Conservation (phyloP, 192 early-diverging fungal genomes). For the Allomyces macrogynus region DNA sequence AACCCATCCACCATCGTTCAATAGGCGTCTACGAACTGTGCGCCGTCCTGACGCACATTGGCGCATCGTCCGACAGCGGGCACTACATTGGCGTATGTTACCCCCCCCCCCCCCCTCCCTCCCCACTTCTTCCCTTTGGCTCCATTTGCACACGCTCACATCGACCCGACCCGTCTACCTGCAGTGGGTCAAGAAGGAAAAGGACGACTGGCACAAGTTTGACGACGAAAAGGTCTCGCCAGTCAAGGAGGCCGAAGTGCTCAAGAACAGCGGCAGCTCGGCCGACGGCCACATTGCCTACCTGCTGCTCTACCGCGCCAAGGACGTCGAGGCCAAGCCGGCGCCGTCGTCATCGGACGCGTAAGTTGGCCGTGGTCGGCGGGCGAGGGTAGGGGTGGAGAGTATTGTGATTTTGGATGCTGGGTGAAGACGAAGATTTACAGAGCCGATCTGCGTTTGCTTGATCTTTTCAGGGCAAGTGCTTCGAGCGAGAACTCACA, state of each 20-base stretch:
- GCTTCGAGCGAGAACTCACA: no score
- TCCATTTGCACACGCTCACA: not conserved
- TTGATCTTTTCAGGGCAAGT: no score
- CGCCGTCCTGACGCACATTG: conserved; percentile 85
- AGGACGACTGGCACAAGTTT: conserved; percentile 61
- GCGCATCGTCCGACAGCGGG: conserved; percentile 81
- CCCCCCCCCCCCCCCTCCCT: no score
- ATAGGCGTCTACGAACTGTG: conserved; percentile 66
- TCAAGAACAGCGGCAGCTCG: conserved; percentile 72
- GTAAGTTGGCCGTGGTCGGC: no score
- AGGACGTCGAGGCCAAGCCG: conserved; percentile 21
- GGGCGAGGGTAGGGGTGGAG: no score
- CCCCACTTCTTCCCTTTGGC: not conserved
- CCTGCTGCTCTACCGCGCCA: conserved; percentile 69
- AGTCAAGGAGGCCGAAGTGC: conserved; percentile 66
- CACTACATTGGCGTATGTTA: conserved; percentile 7
- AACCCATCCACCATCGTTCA: no score
- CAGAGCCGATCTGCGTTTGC: no score
- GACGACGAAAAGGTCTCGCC: conserved; percentile 87
- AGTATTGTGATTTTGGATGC: no score
- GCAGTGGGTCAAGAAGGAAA: conserved; percentile 1
- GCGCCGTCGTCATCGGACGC: no score
- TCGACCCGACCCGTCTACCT: conserved; percentile 36
- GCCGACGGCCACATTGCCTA: conserved; percentile 71
- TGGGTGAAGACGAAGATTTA: no score